Conservation (phyloP, 2,329 filamentous ascomycete species). For the Calonectria pteridis region DNA sequence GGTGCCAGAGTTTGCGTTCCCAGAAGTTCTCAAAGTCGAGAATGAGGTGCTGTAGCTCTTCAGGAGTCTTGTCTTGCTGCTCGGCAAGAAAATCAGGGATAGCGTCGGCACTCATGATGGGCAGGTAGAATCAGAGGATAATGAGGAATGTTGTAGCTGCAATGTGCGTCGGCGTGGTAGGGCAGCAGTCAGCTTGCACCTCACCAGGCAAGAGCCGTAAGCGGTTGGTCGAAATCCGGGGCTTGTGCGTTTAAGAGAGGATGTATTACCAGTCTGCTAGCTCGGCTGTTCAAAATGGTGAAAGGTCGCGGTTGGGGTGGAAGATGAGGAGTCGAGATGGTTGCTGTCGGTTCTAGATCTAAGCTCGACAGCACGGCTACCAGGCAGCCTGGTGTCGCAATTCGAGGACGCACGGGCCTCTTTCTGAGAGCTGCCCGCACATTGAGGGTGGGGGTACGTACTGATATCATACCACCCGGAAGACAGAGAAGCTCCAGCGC, state of each 20-base stretch:
- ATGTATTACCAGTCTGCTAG: neutral
- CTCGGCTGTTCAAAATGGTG: neutral
- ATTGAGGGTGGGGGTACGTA: neutral
- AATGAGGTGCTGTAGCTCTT: conserved; percentile 88
- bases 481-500: conserved; percentile 25
- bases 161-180: conserved; percentile 29
- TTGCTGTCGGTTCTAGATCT: conserved; percentile 30
- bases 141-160: conserved; percentile 22
- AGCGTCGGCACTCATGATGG: conserved; percentile 83
- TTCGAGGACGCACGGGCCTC: conserved; percentile 41
- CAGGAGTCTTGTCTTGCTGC: conserved; percentile 88
- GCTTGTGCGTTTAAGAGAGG: neutral
- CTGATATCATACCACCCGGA: neutral
- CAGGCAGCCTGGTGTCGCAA: conserved; percentile 55
- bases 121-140: conserved; percentile 22
- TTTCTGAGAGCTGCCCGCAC: conserved; percentile 25
- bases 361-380: conserved; percentile 52
- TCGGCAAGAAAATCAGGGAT: conserved; percentile 93
- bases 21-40: conserved; percentile 95
- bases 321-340: neutral
- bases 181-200: conserved; percentile 41
- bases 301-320: neutral
- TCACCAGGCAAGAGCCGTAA: conserved; percentile 17
- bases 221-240: conserved; percentile 4
- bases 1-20: conserved; percentile 99